phyloP scores from a whole-genome alignment of 306 rosid species.

The Luffa acutangula region DNA sequence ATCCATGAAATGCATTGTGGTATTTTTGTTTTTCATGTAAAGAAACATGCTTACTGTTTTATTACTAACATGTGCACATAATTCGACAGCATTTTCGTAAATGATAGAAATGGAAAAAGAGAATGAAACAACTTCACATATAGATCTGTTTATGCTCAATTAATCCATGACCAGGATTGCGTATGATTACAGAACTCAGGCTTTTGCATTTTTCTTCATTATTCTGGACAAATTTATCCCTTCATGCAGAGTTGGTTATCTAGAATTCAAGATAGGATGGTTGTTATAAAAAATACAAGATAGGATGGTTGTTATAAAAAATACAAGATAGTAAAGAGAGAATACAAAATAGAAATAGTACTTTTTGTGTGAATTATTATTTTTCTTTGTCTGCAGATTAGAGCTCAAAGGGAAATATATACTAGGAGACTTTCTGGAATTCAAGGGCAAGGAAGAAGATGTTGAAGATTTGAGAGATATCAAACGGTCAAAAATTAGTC shows the following conservation, averaged over 20 bases:
- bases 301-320: not conserved
- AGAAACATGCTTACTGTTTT: not conserved
- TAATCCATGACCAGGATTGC: not conserved
- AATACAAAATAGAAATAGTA: not conserved
- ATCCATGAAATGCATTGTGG: not conserved
- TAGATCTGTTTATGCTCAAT: not conserved
- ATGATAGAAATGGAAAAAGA: not conserved
- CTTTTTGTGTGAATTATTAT: not conserved
- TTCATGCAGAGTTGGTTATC: not conserved
- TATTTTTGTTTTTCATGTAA: not conserved
- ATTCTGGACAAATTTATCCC: not conserved
- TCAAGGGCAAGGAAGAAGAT: constrained; percentile 84
- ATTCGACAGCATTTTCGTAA: not conserved
- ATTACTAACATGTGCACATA: not conserved
- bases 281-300: not conserved
- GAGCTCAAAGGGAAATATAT: constrained; percentile 68
- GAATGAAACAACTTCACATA: not conserved
- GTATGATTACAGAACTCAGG: not conserved
- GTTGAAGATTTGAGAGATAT: constrained; percentile 44
- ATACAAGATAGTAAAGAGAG: too few species aligned
- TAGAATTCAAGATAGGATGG: not conserved
- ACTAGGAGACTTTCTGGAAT: constrained; percentile 84
- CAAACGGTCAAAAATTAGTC: constrained; percentile 74
- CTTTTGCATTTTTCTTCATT: not conserved
- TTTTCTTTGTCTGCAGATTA: constrained; percentile 38